These are phyloP conservation scores for Setaria viridis DNA, from an alignment of 202 grass and related monocot genomes.

Conservation along the genomic window DNA sequence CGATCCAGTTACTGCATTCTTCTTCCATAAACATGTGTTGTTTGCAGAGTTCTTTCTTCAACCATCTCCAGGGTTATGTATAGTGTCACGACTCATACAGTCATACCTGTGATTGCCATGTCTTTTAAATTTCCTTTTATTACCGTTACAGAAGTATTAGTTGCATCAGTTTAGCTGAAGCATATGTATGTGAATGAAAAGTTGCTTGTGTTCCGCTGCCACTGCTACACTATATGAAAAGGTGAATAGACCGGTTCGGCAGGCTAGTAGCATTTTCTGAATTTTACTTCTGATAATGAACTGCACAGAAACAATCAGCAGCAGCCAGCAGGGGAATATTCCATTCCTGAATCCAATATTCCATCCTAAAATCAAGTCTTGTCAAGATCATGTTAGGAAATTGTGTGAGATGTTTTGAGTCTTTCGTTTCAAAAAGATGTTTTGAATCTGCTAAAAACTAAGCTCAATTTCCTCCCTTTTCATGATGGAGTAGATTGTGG, in stretches of 20 bases:
- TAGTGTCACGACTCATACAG: background rate
- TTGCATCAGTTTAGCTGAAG: background rate
- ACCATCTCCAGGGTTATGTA: background rate
- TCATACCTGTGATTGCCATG: background rate
- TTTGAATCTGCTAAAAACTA: background rate
- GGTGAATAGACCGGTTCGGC: background rate
- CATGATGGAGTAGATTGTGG: conserved; percentile 53
- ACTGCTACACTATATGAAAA: conserved; percentile 3
- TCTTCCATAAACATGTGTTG: background rate
- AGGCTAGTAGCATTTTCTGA: background rate
- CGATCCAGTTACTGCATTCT: background rate
- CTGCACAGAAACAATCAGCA: background rate
- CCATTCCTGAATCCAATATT: background rate
- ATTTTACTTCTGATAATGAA: conserved; percentile 13
- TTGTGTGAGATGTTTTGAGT: background rate
- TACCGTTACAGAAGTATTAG: background rate
- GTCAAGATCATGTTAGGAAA: background rate
- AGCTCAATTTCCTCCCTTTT: background rate
- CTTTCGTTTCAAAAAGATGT: background rate
- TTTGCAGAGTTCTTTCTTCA: conserved; percentile 1
- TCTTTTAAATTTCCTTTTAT: background rate
- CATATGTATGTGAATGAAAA: background rate
- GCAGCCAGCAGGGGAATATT: no score
- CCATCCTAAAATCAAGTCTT: background rate
- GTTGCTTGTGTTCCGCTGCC: background rate